These are phyloP conservation scores for Actinomortierella wolfii DNA, from an alignment of 371 early-diverging fungal genomes.

Conservation along the genomic window DNA sequence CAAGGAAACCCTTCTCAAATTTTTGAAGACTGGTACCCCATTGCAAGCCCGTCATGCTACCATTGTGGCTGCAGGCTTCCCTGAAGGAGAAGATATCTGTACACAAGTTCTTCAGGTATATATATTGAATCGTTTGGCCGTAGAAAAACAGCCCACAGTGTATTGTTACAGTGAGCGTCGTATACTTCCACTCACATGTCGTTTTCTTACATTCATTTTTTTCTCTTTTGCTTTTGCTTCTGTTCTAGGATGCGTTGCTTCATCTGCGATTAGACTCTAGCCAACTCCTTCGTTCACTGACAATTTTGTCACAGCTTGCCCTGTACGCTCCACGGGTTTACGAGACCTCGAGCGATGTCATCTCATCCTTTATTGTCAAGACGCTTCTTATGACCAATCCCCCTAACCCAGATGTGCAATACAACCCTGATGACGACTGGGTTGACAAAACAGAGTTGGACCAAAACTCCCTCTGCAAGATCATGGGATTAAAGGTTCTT, in stretches of 20 bases:
- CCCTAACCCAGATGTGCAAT: slow-evolving; percentile 36
- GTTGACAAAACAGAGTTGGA: slow-evolving; percentile 57
- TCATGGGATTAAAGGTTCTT: slow-evolving; percentile 57
- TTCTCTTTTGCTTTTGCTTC: no score
- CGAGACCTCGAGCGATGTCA: slow-evolving; percentile 46
- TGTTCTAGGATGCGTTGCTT: no score
- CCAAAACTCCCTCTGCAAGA: slow-evolving; percentile 55
- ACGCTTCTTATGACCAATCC: slow-evolving; percentile 56
- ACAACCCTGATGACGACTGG: slow-evolving; percentile 56
- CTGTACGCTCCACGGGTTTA: slow-evolving; percentile 55
- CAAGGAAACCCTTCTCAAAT: slow-evolving; percentile 21
- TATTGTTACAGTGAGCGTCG: no score
- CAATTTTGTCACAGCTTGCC: slow-evolving; percentile 62
- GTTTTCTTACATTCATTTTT: no score
- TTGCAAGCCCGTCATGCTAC: slow-evolving; percentile 28
- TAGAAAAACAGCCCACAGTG: no score
- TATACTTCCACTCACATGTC: no score
- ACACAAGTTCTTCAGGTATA: slow-evolving; percentile 12
- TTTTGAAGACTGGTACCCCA: slow-evolving; percentile 24
- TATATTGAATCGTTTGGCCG: no score
- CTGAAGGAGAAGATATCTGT: slow-evolving; percentile 20
- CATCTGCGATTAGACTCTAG: slow-evolving; percentile 41
- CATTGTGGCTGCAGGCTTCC: slow-evolving; percentile 28
- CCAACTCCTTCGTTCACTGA: slow-evolving; percentile 52
- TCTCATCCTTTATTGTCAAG: slow-evolving; percentile 63